Percentiles rank a stretch among this genome's conserved stretches.
Conservation (phyloP, 495 filamentous ascomycete species). For the Trichoderma parareesei region DNA sequence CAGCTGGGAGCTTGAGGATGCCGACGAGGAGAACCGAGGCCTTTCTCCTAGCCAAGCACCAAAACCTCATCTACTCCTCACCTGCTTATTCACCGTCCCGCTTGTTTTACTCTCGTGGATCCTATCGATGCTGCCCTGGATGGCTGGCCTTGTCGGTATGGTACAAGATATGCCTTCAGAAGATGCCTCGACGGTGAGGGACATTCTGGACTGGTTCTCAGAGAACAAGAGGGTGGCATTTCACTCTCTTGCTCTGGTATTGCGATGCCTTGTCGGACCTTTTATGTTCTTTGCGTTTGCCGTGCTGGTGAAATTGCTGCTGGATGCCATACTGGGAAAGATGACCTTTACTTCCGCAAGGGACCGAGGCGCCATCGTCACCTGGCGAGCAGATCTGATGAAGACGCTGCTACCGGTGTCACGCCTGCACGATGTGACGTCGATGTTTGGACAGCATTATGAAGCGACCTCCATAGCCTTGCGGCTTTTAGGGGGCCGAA, state of each 20-base stretch:
- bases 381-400: conserved; percentile 28
- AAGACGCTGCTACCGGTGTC: conserved; percentile 25
- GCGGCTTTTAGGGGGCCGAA: conserved; percentile 33
- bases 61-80: conserved; percentile 27
- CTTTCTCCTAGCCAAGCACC: conserved; percentile 24
- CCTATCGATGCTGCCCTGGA: conserved; percentile 30
- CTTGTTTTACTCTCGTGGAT: conserved; percentile 22
- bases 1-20: conserved; percentile 35
- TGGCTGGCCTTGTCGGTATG: conserved; percentile 31
- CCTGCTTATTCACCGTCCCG: conserved; percentile 23
- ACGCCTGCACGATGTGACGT: conserved; percentile 24
- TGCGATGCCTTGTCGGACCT: conserved; percentile 27
- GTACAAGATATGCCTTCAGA: conserved; percentile 19
- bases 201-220: conserved; percentile 33
- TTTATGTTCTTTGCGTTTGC: conserved; percentile 25
- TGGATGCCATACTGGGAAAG: conserved; percentile 24
- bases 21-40: conserved; percentile 31
- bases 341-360: conserved; percentile 21
- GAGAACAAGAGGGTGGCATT: conserved; percentile 27
- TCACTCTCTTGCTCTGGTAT: conserved; percentile 30
- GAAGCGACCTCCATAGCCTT: conserved; percentile 33
- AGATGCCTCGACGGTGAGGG: conserved; percentile 19
- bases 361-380: conserved; percentile 21
- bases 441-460: conserved; percentile 35
- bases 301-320: conserved; percentile 17